Evolutionary conservation across 164 flowering plant genomes (phyloP), one percentile per base, ranked within the genome.

Genomic region (Vitis labrusca): DNA sequence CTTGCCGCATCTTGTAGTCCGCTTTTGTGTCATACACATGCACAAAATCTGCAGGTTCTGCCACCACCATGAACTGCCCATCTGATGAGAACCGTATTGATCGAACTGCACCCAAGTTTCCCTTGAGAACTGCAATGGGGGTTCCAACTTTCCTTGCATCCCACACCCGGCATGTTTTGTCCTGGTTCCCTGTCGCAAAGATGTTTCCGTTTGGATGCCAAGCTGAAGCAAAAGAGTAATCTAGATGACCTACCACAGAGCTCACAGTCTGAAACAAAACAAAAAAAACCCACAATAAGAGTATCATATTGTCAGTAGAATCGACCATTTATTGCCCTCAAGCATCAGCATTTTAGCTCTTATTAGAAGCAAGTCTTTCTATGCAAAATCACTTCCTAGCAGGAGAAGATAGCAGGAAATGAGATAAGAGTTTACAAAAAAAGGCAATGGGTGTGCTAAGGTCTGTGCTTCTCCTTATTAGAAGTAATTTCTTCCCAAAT

Each of bases 141-240:
- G 78, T 63, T 9, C 86, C 77, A 9, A 85, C 58, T 37, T 85
- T 80, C 58, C 92, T 76, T 14, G 75, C 48, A 68, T 88, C 92
- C 92, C 92, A 88, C 3, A 88, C 84, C 57, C 92, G 78, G 74
- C 88, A 84, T 6, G 89, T 85, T 79, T 86, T 88, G 71, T 88
- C 92, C 74, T 86, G 92, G 64, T 86, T 88, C 15, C 92, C 92
- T 3, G 92, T 88, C 27, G 92, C 92, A 70, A 88, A 86, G 51
- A 69, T 74, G n/a, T 47, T 73, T 12, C 90, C 88, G 64, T 81
- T 80, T 8, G 92, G 90, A 72, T 88, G 88, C 92, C 92, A 88
- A 16, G 89, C 90, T 10, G 90, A 83, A 44, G 92, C 90, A 72
- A 88, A 88, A 8, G 90, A 86, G 66, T 73, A 88, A 71, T 88